Evolutionary conservation across 2,329 filamentous ascomycete species (phyloP).

Genomic region (Aspergillus brasiliensis): DNA sequence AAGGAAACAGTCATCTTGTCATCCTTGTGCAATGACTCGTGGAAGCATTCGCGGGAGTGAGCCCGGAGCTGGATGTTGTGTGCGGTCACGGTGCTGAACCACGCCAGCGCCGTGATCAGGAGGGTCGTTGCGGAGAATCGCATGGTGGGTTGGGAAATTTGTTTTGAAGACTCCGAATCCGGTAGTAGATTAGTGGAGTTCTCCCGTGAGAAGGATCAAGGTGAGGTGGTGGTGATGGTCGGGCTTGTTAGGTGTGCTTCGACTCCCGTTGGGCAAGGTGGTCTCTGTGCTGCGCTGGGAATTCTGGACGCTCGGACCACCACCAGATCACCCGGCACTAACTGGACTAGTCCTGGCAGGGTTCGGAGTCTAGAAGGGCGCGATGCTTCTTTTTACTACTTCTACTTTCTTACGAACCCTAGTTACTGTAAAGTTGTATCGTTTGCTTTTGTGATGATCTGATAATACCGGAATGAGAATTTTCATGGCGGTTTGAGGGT

Average conservation of each 20-base stretch:
- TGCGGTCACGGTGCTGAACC: slow-evolving; percentile 65
- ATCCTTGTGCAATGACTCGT: slow-evolving; percentile 87
- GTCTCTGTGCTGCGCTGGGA: slow-evolving; percentile 25
- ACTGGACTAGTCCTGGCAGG: neutral
- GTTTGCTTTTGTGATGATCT: too few relatives aligned
- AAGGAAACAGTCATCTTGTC: slow-evolving; percentile 99
- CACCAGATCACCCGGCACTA: slow-evolving; percentile 17
- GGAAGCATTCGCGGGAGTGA: slow-evolving; percentile 96
- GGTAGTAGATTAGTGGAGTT: neutral
- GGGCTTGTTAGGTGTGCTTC: slow-evolving; percentile 13
- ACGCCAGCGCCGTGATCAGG: slow-evolving; percentile 56
- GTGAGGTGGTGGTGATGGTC: slow-evolving; percentile 14
- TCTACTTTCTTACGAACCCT: too few relatives aligned
- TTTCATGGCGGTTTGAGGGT: too few relatives aligned
- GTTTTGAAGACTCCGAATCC: neutral
- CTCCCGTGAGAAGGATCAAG: slow-evolving; percentile 3
- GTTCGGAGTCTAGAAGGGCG: neutral
- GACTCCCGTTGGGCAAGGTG: slow-evolving; percentile 37
- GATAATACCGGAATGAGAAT: too few relatives aligned
- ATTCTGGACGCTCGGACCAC: slow-evolving; percentile 41
- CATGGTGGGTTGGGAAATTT: slow-evolving; percentile 33
- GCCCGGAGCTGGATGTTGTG: slow-evolving; percentile 96
- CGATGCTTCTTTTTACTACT: neutral
- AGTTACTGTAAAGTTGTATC: too few relatives aligned
- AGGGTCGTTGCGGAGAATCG: slow-evolving; percentile 43